Base-by-base conservation (phyloP, 257 asterid genomes). In the Oldenlandia corymbosa region DNA sequence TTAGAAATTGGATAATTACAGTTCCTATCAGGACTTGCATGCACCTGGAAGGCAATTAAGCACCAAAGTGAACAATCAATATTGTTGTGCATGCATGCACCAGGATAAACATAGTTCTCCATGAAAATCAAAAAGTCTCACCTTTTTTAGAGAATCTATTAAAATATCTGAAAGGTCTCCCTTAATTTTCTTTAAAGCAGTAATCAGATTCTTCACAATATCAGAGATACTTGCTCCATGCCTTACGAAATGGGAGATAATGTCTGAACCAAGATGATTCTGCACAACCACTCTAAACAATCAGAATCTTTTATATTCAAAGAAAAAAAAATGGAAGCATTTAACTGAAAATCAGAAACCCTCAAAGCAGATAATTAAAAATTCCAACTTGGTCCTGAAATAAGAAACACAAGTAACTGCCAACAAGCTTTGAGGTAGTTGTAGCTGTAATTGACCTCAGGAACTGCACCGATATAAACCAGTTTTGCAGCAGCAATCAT, bases 251-350 rank as follows among this genome's bases (percentile, higher is more conserved):
- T 72, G 91, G 66, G 97, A 89, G 65, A 93, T 68, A 58, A 93
- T 78, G 85, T 87, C 96, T 16, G 97, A 73, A 50, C 87, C 96
- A 54, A 90, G 88, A 75, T 74, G 76, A 54, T 83, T 96, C 99
- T 93, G 85, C 75, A 80, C n/a, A n/a, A n/a, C n/a, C n/a, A n/a
- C n/a, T n/a, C n/a, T n/a, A n/a, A n/a, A n/a, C n/a, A n/a, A n/a
- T n/a, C 47, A 24, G 26, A 62, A 72, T 68, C 68, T 69, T 5
- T 36, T 41, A 39, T 17, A 48, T 66, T 43, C 28, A 59, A 30
- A 56, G 17, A 14, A 20, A 31, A 28, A 7, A 46, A 62, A 10
- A 37, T 26, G 32, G n/a, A 28, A 24, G 20, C 26, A 17, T n/a
- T 17, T 16, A 61, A 41, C 7, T 24, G 46, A 18, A 23, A 17